Base-by-base conservation (phyloP, 2,329 filamentous ascomycete genomes). In the Penicillium sp. region DNA sequence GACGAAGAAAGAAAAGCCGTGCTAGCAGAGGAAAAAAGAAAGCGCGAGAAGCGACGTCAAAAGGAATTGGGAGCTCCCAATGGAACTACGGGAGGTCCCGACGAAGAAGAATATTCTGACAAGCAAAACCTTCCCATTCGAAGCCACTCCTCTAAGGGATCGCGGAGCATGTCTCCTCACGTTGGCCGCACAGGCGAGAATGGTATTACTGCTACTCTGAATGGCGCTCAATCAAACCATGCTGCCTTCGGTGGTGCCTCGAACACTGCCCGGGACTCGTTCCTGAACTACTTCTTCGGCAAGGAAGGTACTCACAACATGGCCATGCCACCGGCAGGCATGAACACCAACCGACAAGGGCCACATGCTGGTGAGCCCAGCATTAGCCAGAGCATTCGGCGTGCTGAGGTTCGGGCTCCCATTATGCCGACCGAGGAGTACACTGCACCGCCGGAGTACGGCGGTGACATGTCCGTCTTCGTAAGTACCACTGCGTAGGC, bases 281-380 rank as follows among this genome's bases (percentile, higher is more conserved):
- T 99, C 81, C 77, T 99, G 61, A 97, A 93, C 77, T 99, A 99
- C 77, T 99, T 99, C 78, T 99, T 99, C 70, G 93, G 94, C 68
- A 97, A 99, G 73, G 94, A 99, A 61, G 81, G 84, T 40, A 76
- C 81, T 33, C 78, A 81, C 57, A 69, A 79, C 59, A 70, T 80
- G 46, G 77, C 74, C 58, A 74, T 75, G 61, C 71, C 75, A 64
- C 79, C 76, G 62, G 75, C 63, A 57, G 69, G 65, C 37, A 60
- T 74, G 35, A 77, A 75, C 13, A 63, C 67, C 48, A 78, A 76
- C 65, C 82, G 92, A 64, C 91, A 96, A 71, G 86, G 91, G 50
- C 92, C 86, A 77, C 89, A 95, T 72, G 84, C 86, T 57, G 82
- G 84, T 27, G 93, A 97, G 75, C 88, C 90, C 19, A 92, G 86